Evolutionary conservation across 225 moss, liverwort and hornwort genomes (phyloP).

Genomic region (Polytrichum commune): DNA sequence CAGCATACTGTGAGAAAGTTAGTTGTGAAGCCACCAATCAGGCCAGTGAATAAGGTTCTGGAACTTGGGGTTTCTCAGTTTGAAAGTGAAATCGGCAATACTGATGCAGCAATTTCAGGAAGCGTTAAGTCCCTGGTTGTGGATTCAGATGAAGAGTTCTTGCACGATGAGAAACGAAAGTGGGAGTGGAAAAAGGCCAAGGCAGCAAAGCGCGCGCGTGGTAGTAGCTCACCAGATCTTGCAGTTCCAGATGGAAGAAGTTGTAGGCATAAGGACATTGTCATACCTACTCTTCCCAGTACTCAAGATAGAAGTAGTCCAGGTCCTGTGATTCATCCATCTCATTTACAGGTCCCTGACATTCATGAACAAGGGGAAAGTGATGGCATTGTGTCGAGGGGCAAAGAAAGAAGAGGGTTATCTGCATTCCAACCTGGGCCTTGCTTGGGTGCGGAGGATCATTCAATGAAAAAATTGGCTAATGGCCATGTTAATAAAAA

Average conservation of each 20-base stretch:
- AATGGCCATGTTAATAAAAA: not conserved
- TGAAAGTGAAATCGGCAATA: constrained; percentile 19
- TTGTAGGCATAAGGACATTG: constrained; percentile 4
- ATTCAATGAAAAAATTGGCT: too few relatives aligned
- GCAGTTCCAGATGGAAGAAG: not conserved
- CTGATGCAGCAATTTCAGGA: constrained; percentile 10
- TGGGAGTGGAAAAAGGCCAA: constrained; percentile 66
- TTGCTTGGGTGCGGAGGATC: not conserved
- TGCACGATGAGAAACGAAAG: constrained; percentile 17
- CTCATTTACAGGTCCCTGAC: not conserved
- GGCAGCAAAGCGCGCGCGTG: constrained; percentile 47
- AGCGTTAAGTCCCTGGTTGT: constrained; percentile 17
- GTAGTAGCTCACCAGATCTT: constrained; percentile 23
- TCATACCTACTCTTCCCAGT: not conserved
- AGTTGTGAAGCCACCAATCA: constrained; percentile 37
- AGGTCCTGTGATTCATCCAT: not conserved
- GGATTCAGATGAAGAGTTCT: constrained; percentile 37
- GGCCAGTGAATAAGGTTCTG: constrained; percentile 4
- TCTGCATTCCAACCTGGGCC: not conserved
- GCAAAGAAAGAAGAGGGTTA: not conserved
- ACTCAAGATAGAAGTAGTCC: not conserved
- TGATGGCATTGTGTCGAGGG: not conserved
- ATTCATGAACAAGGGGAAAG: not conserved
- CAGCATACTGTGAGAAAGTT: constrained; percentile 26
- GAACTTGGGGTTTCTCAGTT: not conserved